Evolutionary conservation across 2,329 filamentous ascomycete species (phyloP).

Genomic region (Beauveria rudraprayagi): DNA sequence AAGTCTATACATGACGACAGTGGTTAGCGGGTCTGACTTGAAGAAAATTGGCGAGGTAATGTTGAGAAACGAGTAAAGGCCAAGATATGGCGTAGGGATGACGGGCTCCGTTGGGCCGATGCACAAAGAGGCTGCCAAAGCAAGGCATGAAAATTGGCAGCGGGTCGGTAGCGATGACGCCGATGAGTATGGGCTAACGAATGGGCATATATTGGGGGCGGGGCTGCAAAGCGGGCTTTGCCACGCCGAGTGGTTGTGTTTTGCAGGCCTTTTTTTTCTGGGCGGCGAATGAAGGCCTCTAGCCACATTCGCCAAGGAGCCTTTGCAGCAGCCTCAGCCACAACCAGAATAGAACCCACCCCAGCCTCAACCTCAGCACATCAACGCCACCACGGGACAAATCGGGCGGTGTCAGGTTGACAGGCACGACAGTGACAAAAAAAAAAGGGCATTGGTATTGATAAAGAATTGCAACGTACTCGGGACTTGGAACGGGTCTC

Average conservation of each 20-base stretch:
- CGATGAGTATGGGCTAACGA: background rate
- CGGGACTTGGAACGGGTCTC: slow-evolving; percentile 90
- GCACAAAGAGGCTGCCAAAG: background rate
- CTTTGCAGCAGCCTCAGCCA: too few species aligned
- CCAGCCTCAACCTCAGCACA: too few species aligned
- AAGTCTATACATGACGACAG: slow-evolving; percentile 31
- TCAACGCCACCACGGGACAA: too few species aligned
- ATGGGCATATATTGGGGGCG: background rate
- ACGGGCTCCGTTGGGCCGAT: background rate
- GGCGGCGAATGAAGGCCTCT: too few species aligned
- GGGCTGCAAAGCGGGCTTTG: too few species aligned
- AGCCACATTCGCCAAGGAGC: too few species aligned
- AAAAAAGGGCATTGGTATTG: too few species aligned
- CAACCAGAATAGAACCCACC: too few species aligned
- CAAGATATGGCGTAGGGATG: background rate
- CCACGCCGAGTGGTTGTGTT: too few species aligned
- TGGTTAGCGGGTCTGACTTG: background rate
- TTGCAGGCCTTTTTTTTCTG: too few species aligned
- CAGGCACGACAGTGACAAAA: too few species aligned
- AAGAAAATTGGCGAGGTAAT: background rate
- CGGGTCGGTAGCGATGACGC: slow-evolving; percentile 1
- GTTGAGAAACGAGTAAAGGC: background rate
- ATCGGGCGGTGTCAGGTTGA: too few species aligned
- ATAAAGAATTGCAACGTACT: slow-evolving; percentile 50
- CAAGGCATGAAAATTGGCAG: background rate